Evolutionary conservation across 139 green algal genomes (phyloP).

Genomic region (Pleodorina starrii): DNA sequence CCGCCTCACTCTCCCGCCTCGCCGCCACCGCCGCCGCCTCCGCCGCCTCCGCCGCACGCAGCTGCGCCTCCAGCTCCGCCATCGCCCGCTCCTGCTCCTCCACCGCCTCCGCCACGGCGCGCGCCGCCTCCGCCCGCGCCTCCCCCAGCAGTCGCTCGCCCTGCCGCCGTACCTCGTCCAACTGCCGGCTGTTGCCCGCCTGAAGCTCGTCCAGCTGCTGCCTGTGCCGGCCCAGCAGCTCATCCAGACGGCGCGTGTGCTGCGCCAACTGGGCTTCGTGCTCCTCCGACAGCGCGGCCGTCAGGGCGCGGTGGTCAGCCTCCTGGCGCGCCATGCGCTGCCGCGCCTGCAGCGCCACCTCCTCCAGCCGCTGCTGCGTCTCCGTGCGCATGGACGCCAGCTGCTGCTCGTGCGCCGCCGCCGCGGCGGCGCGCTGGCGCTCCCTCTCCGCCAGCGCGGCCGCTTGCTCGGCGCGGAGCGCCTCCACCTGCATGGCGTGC

Average conservation of each 20-base stretch:
- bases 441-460: neutral
- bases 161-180: neutral
- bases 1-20: neutral
- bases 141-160: neutral
- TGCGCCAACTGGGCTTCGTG: conserved; percentile 11
- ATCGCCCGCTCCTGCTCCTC: neutral
- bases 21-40: neutral
- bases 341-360: conserved; percentile 10
- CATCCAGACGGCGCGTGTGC: neutral
- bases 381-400: neutral
- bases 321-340: neutral
- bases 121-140: neutral
- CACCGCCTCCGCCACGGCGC: neutral
- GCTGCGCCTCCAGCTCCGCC: neutral
- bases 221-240: neutral
- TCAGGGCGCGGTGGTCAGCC: neutral
- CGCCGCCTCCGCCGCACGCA: neutral
- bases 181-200: neutral
- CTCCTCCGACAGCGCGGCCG: conserved; percentile 11
- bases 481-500: conserved; percentile 1
- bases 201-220: conserved; percentile 17
- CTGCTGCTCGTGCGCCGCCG: conserved; percentile 10
- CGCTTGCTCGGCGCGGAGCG: conserved; percentile 8
- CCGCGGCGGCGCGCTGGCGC: neutral
- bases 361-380: neutral